Evolutionary conservation across 2,329 filamentous ascomycete genomes (phyloP).

Genomic region (Fusarium succisae): DNA sequence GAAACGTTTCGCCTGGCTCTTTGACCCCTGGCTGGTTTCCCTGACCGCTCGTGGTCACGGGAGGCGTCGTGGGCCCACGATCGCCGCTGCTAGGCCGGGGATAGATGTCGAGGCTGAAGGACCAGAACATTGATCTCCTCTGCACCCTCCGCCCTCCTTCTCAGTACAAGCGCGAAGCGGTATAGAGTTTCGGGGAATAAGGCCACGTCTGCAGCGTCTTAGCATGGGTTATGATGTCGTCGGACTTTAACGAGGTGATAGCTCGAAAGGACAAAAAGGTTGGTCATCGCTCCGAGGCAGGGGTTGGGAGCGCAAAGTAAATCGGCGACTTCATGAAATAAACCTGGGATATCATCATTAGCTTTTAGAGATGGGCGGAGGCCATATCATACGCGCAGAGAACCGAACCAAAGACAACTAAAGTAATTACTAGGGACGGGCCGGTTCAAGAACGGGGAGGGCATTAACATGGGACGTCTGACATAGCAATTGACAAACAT

Average conservation of each 20-base stretch:
- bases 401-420: constrained; percentile 17
- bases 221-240: background rate
- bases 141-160: constrained; percentile 5
- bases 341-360: constrained; percentile 15
- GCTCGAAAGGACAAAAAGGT: constrained; percentile 13
- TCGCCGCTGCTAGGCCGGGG: constrained; percentile 42
- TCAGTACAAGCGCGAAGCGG: constrained; percentile 2
- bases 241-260: constrained; percentile 1
- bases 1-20: constrained; percentile 18
- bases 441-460: constrained; percentile 37
- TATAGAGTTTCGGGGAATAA: constrained; percentile 20
- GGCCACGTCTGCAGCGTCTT: constrained; percentile 12
- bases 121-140: constrained; percentile 31
- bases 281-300: background rate
- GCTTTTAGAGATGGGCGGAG: constrained; percentile 21
- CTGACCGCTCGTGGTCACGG: constrained; percentile 44
- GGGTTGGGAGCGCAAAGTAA: constrained; percentile 10
- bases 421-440: constrained; percentile 43
- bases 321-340: constrained; percentile 35
- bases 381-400: constrained; percentile 11
- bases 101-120: constrained; percentile 19
- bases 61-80: constrained; percentile 39
- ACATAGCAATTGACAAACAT: constrained; percentile 20
- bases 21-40: constrained; percentile 27
- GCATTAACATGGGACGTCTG: constrained; percentile 25